Base-by-base conservation (phyloP, 768 basidiomycete species). In the Lactifluus subvellereus region DNA sequence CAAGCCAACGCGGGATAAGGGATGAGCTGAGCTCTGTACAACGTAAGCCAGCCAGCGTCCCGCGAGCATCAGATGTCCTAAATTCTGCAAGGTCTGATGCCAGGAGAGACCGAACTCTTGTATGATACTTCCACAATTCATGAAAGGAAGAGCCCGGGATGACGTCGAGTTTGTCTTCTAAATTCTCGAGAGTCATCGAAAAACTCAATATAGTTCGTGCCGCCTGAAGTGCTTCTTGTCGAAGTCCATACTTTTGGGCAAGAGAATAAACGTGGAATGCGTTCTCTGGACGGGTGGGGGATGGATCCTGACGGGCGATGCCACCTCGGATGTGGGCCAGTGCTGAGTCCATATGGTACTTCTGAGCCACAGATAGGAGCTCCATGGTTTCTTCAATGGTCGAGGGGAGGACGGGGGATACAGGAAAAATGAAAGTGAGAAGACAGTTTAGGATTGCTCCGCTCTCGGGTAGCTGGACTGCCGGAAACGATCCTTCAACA, bases 371-470 rank as follows among this genome's bases (percentile, higher is more conserved):
- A 4, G 13, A 49, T 16, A 64, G 32, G 33, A 59, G 57, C 7
- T 53, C 40, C 35, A 59, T 59, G 2, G 10, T 45, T 27, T 30
- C 47, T 30, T 64, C 62, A 3, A 38, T 20, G 13, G 22, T 50
- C 0, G 52, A 8, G 16, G 48, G 62, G 9, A 59, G 32, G 45
- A 43, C 1, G 9, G 48, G 37, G 9, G 32, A 3, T 22, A 59
- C 47, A 7, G 53, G 58, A 20, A 64, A 50, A 13, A 59, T 37
- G 18, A 64, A 59, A 6, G 62, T 64, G 52, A 64, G 40, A 27
- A 64, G 57, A 20, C 6, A 35, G 33, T 40, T 16, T 20, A 64
- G 53, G 38, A 47, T 59, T 4, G 11, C 11, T 5, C 47, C 40
- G 16, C 13, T 59, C 35, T 64, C 52, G 3, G 18, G 32, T 6